These are phyloP conservation scores for Alternaria brassicicola DNA, from an alignment of 2,329 filamentous ascomycete genomes.

Conservation along the genomic window DNA sequence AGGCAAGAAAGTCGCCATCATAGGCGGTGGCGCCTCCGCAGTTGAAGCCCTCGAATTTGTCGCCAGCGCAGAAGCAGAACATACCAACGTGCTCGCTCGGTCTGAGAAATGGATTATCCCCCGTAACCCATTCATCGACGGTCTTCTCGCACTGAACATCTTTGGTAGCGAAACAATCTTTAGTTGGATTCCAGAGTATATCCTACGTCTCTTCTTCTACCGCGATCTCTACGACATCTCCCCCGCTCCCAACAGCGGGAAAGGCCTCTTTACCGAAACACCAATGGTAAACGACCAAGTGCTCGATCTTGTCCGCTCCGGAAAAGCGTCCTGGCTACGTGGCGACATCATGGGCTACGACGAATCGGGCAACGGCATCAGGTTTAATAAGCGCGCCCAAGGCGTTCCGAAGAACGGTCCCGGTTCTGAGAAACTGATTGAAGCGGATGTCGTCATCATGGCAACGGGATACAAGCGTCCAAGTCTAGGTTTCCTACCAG, in stretches of 20 bases:
- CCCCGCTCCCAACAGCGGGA: constrained; percentile 59
- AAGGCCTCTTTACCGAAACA: constrained; percentile 81
- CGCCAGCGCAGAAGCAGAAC: constrained; percentile 66
- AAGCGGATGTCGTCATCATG: constrained; percentile 79
- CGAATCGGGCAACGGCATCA: constrained; percentile 67
- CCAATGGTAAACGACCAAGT: constrained; percentile 88
- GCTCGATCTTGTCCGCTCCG: constrained; percentile 74
- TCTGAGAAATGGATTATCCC: constrained; percentile 90
- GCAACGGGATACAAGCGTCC: constrained; percentile 83
- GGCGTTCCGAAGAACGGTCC: constrained; percentile 79
- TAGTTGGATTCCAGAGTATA: constrained; percentile 77
- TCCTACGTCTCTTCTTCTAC: constrained; percentile 82
- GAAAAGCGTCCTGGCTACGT: constrained; percentile 77
- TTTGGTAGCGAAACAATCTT: constrained; percentile 77
- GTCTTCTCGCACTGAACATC: constrained; percentile 76
- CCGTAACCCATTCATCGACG: constrained; percentile 75
- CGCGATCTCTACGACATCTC: constrained; percentile 77
- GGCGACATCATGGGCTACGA: constrained; percentile 76
- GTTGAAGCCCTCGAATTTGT: constrained; percentile 85
- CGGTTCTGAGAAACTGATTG: constrained; percentile 68
- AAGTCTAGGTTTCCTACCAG: constrained; percentile 73
- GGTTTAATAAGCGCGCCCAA: constrained; percentile 72
- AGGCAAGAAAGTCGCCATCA: constrained; percentile 75
- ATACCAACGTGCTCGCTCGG: constrained; percentile 75
- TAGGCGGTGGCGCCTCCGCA: constrained; percentile 80